These are phyloP conservation scores for Rosa multiflora DNA, from an alignment of 306 rosid species.

Conservation along the genomic window DNA sequence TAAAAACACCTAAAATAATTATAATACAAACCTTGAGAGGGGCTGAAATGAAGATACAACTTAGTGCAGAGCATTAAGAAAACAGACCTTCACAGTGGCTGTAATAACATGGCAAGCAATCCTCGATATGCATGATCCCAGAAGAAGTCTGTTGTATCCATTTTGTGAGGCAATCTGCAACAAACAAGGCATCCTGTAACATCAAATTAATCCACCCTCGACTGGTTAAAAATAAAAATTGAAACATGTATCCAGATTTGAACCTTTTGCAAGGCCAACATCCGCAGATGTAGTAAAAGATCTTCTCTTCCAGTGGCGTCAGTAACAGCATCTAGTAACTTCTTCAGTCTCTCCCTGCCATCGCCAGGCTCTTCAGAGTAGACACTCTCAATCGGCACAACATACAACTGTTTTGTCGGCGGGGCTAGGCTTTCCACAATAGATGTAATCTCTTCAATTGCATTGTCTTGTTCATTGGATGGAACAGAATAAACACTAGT, in stretches of 20 bases:
- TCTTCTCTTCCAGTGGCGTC: constrained; percentile 91
- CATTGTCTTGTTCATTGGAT: constrained; percentile 40
- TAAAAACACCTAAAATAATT: neutral
- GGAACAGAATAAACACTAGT: constrained; percentile 44
- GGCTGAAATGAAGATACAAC: neutral
- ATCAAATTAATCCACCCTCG: neutral
- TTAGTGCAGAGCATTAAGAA: neutral
- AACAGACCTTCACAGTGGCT: constrained; percentile 77
- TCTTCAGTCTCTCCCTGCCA: constrained; percentile 47
- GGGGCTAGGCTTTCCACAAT: constrained; percentile 58
- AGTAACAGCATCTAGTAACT: constrained; percentile 42
- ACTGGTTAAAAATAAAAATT: neutral
- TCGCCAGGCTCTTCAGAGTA: constrained; percentile 49
- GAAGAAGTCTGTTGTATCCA: constrained; percentile 76
- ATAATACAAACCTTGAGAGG: neutral
- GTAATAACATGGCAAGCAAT: constrained; percentile 84
- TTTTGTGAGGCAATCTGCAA: constrained; percentile 61
- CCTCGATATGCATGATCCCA: constrained; percentile 83
- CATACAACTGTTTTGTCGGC: constrained; percentile 63
- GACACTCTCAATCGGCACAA: constrained; percentile 64
- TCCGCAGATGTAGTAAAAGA: constrained; percentile 61
- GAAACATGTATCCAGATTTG: constrained; percentile 20
- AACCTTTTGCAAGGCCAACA: constrained; percentile 87
- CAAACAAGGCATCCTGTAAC: constrained; percentile 9
- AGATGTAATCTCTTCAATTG: constrained; percentile 40